These are phyloP conservation scores for Pseudonectria foliicola DNA, from an alignment of 2,329 filamentous ascomycete genomes.

Conservation along the genomic window DNA sequence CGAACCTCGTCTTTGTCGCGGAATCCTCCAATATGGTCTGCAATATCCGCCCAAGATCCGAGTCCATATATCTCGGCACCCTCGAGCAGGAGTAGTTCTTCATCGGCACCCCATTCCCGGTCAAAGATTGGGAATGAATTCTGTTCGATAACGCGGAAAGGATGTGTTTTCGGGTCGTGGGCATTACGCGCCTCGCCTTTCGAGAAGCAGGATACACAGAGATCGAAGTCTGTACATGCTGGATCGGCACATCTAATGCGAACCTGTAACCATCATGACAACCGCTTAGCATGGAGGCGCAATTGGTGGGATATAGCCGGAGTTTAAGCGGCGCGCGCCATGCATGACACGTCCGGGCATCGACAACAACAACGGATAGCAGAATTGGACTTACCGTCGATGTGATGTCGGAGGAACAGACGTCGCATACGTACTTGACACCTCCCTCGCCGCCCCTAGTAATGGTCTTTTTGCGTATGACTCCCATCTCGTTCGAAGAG, in stretches of 20 bases:
- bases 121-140: constrained; percentile 97
- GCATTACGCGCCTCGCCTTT: constrained; percentile 72
- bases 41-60: constrained; percentile 95
- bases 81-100: constrained; percentile 88
- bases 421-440: constrained; percentile 94
- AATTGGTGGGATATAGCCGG: constrained; percentile 14
- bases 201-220: constrained; percentile 92
- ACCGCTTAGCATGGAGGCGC: constrained; percentile 8
- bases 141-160: constrained; percentile 92
- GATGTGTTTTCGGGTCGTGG: constrained; percentile 80
- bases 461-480: constrained; percentile 93
- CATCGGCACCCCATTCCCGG: constrained; percentile 92
- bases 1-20: constrained; percentile 91
- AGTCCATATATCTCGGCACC: constrained; percentile 94
- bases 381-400: constrained; percentile 83
- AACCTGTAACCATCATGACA: constrained; percentile 50
- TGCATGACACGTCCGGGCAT: constrained; percentile 3
- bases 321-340: constrained; percentile 17
- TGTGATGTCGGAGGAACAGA: constrained; percentile 94
- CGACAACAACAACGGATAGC: constrained; percentile 4
- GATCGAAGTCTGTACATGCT: constrained; percentile 86
- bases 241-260: constrained; percentile 85
- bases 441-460: constrained; percentile 78
- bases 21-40: constrained; percentile 95
- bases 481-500: constrained; percentile 58